Conservation (phyloP, 352 stramenopile genomes). For the Plasmopara viticola region DNA sequence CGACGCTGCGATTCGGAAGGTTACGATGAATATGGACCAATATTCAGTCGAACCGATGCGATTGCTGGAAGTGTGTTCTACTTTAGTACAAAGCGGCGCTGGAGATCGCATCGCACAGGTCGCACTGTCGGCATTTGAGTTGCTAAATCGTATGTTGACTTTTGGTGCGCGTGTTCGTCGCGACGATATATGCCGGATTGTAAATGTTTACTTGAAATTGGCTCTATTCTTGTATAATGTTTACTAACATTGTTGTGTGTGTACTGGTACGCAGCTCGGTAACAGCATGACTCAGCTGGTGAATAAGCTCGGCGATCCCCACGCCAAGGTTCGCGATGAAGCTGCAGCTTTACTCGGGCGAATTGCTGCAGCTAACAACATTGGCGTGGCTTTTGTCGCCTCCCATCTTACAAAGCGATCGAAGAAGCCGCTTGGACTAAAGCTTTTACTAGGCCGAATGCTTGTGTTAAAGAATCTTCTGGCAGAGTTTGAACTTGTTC, state of each 20-base stretch:
- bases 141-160: conserved; percentile 55
- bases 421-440: conserved; percentile 71
- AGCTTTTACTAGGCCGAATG: conserved; percentile 60
- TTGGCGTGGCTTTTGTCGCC: conserved; percentile 57
- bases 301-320: conserved; percentile 68
- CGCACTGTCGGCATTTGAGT: conserved; percentile 56
- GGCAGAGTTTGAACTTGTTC: conserved; percentile 40
- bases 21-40: conserved; percentile 63
- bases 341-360: conserved; percentile 33
- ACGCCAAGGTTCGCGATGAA: conserved; percentile 72
- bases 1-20: conserved; percentile 78
- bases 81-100: conserved; percentile 63
- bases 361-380: conserved; percentile 53
- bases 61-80: conserved; percentile 56
- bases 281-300: conserved; percentile 76
- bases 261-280: conserved; percentile 34
- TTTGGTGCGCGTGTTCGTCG: conserved; percentile 39
- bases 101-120: conserved; percentile 74
- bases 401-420: conserved; percentile 58
- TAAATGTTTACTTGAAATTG: conserved; percentile 24
- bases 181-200: conserved; percentile 63
- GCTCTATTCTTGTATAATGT: not conserved
- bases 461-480: conserved; percentile 58
- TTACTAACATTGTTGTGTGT: conserved; percentile 1
- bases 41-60: conserved; percentile 42